These are phyloP conservation scores for Rhynchospora breviuscula DNA, from an alignment of 176 grass and related monocot genomes.

Conservation along the genomic window DNA sequence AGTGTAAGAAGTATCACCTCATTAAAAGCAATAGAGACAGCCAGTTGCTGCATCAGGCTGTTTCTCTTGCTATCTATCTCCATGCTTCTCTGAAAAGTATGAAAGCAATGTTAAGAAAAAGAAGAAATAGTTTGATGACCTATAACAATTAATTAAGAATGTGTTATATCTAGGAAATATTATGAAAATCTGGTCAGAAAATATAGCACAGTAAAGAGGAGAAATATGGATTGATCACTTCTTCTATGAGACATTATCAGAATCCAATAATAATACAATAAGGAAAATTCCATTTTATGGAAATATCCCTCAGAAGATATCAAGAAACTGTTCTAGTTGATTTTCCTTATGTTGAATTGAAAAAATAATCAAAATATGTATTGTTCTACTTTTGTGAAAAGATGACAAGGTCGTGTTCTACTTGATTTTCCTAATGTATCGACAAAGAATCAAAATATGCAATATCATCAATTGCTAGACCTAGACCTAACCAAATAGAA, in stretches of 20 bases:
- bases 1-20: background rate
- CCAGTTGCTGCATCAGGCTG: conserved; percentile 15
- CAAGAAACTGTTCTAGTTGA: background rate
- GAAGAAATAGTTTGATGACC: background rate
- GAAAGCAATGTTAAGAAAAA: background rate
- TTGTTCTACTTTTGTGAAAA: too few species aligned
- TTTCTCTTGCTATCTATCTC: background rate
- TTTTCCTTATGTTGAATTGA: too few species aligned
- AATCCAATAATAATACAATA: background rate
- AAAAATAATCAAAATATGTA: background rate
- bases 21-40: background rate
- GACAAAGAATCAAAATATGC: background rate
- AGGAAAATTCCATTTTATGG: background rate
- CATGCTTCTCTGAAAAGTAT: background rate
- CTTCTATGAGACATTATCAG: background rate
- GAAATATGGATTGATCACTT: background rate
- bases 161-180: background rate
- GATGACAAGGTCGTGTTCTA: background rate
- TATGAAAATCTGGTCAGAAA: background rate
- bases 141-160: background rate
- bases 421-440: background rate
- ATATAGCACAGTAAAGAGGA: background rate
- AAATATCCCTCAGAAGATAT: background rate
- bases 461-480: background rate
- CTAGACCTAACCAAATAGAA: background rate